Evolutionary conservation across 2,329 filamentous ascomycete species (phyloP).

Genomic region (Alternaria incomplexa): DNA sequence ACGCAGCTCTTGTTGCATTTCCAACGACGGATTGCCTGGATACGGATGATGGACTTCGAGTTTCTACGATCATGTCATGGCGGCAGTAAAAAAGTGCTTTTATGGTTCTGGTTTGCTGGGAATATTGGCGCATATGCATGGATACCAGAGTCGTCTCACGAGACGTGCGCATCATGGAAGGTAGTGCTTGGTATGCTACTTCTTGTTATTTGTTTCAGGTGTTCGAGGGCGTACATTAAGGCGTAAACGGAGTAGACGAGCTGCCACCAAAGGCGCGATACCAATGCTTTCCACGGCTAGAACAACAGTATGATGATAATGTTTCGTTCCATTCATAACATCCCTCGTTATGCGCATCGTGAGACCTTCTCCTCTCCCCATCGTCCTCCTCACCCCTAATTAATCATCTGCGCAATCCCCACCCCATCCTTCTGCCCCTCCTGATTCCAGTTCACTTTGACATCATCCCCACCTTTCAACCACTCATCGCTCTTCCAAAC

Average conservation of each 20-base stretch:
- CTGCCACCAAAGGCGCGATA: neutral
- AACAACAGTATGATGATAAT: neutral
- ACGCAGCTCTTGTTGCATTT: neutral
- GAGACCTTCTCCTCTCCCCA: neutral
- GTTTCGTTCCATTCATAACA: neutral
- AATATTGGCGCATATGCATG: neutral
- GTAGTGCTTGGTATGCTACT: neutral
- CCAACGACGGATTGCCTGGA: neutral
- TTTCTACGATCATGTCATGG: neutral
- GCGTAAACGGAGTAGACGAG: neutral
- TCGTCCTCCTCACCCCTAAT: neutral
- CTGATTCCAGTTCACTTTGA: conserved; percentile 1
- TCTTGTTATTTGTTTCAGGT: neutral
- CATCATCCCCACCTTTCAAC: conserved; percentile 29
- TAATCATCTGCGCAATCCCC: conserved; percentile 18
- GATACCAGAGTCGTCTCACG: neutral
- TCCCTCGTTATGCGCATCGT: neutral
- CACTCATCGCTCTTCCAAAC: conserved; percentile 57
- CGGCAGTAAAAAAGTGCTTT: conserved; percentile 7
- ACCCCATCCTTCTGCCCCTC: conserved; percentile 16
- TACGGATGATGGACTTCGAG: neutral
- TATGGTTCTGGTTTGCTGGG: neutral
- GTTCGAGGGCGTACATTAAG: neutral
- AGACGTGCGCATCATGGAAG: neutral
- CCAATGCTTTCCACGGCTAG: neutral